These are phyloP conservation scores for Rutstroemia sp. DNA, from an alignment of 2,329 filamentous ascomycete species.

Conservation along the genomic window DNA sequence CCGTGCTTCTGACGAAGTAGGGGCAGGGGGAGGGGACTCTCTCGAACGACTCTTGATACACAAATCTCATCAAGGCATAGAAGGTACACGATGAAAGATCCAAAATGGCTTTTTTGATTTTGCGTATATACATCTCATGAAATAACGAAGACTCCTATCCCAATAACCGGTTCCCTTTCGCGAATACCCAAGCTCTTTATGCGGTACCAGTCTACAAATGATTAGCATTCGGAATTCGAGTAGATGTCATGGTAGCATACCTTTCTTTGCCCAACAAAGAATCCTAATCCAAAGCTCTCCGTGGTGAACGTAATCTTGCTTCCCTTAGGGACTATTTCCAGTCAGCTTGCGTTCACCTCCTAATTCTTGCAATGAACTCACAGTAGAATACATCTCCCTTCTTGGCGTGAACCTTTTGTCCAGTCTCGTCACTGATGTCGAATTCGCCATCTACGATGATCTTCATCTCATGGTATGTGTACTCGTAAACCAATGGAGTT, in stretches of 20 bases:
- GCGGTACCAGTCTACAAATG: neutral
- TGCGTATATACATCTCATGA: neutral
- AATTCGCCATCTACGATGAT: conserved; percentile 57
- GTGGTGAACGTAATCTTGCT: conserved; percentile 30
- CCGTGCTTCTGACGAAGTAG: no score
- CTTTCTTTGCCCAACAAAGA: conserved; percentile 30
- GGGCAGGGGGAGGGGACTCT: no score
- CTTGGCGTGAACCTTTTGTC: conserved; percentile 46
- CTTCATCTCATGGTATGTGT: conserved; percentile 61
- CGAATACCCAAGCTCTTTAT: neutral
- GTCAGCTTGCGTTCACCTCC: conserved; percentile 8
- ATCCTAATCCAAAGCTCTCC: conserved; percentile 28
- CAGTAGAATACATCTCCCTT: conserved; percentile 57
- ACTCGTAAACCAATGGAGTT: conserved; percentile 54
- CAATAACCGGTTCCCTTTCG: neutral
- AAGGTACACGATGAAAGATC: no score
- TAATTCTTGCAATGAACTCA: conserved; percentile 12
- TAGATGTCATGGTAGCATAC: conserved; percentile 10
- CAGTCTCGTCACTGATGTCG: conserved; percentile 52
- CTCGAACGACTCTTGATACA: no score
- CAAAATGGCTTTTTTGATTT: neutral
- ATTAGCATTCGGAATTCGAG: neutral
- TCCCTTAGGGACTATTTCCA: conserved; percentile 27
- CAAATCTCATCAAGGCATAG: no score
- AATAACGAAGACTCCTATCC: neutral